phyloP scores from a whole-genome alignment of 2,329 filamentous ascomycete genomes.

The Lecanicillium sp. region DNA sequence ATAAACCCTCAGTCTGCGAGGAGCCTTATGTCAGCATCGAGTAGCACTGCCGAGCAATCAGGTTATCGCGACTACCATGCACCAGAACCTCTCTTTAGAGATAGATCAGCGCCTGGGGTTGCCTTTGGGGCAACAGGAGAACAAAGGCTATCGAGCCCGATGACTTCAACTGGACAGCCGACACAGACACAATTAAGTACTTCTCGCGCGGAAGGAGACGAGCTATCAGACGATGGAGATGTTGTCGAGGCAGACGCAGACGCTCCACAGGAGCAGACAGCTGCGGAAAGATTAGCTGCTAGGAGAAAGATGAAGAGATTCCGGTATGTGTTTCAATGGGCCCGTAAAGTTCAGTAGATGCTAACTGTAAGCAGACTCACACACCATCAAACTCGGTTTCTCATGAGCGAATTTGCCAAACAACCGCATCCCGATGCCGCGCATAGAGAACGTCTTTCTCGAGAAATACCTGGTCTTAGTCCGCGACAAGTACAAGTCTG shows the following conservation, averaged over 20 bases:
- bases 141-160: background rate
- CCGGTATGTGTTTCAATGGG: conserved; percentile 40
- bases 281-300: conserved; percentile 48
- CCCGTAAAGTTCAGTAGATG: conserved; percentile 6
- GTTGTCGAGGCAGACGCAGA: conserved; percentile 5
- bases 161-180: background rate
- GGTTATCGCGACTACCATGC: too few relatives aligned
- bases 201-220: conserved; percentile 2
- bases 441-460: conserved; percentile 76
- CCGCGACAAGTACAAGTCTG: conserved; percentile 93
- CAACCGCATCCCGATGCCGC: conserved; percentile 91
- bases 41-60: too few relatives aligned
- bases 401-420: conserved; percentile 95
- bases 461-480: conserved; percentile 85
- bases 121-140: background rate
- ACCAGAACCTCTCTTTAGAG: too few relatives aligned
- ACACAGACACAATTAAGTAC: too few relatives aligned
- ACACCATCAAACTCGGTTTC: conserved; percentile 91
- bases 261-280: conserved; percentile 31
- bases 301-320: conserved; percentile 71
- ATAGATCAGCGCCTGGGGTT: too few relatives aligned
- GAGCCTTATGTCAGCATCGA: too few relatives aligned
- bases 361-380: conserved; percentile 59
- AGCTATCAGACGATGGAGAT: conserved; percentile 8
- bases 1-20: too few relatives aligned